Conservation (phyloP, 1,284 basidiomycete genomes). For the Ganoderma lucidum region DNA sequence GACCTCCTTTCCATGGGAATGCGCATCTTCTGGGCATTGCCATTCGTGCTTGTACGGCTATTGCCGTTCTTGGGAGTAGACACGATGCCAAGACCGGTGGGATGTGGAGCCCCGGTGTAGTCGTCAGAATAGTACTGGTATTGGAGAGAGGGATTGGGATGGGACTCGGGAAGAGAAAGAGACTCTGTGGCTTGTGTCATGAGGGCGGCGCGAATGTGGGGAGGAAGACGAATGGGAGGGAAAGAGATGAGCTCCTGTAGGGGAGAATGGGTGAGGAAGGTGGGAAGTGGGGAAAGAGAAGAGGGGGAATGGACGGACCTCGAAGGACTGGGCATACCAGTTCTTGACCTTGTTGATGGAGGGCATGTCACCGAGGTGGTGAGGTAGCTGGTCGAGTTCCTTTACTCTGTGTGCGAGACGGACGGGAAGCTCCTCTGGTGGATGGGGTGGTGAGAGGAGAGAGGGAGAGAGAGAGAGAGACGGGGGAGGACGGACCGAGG, state of each 20-base stretch:
- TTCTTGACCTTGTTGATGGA: constrained; percentile 96
- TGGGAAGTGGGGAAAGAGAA: constrained; percentile 3
- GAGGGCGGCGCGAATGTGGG: constrained; percentile 74
- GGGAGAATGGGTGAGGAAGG: background rate
- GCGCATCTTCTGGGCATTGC: constrained; percentile 67
- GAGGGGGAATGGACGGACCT: constrained; percentile 61
- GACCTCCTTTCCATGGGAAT: constrained; percentile 80
- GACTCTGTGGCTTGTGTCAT: constrained; percentile 56
- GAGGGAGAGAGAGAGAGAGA: background rate
- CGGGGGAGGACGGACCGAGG: constrained; percentile 55
- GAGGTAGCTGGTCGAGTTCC: constrained; percentile 95
- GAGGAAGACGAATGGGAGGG: constrained; percentile 76
- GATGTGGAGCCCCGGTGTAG: constrained; percentile 38
- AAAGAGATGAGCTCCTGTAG: constrained; percentile 87
- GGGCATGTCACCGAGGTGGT: constrained; percentile 91
- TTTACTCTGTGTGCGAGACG: constrained; percentile 96
- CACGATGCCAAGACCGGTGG: constrained; percentile 28
- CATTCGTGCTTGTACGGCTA: constrained; percentile 38
- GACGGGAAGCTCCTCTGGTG: constrained; percentile 89
- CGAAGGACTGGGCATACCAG: constrained; percentile 99
- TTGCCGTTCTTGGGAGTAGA: constrained; percentile 40
- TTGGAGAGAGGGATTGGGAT: constrained; percentile 73
- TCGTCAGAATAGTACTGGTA: constrained; percentile 47
- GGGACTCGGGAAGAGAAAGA: constrained; percentile 64
- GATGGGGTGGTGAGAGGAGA: background rate